Percentiles rank a stretch among this genome's conserved stretches.
Conservation (phyloP, 2,329 filamentous ascomycete genomes). For the Hymenoscyphus fraxineus region DNA sequence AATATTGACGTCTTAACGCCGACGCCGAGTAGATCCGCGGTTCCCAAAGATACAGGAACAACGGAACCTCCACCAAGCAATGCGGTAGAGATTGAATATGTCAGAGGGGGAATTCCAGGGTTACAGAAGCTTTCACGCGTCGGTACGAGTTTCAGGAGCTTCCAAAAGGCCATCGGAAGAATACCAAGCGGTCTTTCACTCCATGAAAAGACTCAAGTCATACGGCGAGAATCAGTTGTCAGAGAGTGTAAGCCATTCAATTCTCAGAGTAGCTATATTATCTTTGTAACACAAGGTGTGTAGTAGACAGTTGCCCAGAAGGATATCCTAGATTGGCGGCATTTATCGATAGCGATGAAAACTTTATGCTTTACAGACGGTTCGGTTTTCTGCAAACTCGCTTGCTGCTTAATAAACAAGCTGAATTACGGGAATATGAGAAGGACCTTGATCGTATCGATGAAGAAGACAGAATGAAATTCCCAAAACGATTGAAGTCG, state of each 20-base stretch:
- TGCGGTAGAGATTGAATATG: background rate
- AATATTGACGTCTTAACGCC: background rate
- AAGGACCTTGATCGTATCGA: slow-evolving; percentile 14
- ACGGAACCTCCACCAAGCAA: background rate
- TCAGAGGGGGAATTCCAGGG: background rate
- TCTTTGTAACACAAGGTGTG: background rate
- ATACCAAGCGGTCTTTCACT: background rate
- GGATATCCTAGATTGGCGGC: slow-evolving; percentile 39
- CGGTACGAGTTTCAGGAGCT: background rate
- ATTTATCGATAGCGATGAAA: slow-evolving; percentile 39
- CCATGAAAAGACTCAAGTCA: background rate
- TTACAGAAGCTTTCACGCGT: background rate
- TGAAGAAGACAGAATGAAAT: slow-evolving; percentile 4
- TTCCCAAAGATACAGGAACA: background rate
- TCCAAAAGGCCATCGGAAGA: background rate
- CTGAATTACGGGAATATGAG: slow-evolving; percentile 20
- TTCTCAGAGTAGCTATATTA: background rate
- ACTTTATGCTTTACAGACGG: slow-evolving; percentile 40
- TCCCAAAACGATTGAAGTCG: background rate
- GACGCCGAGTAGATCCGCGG: background rate
- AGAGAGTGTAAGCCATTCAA: background rate
- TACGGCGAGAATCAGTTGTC: background rate
- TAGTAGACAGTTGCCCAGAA: slow-evolving; percentile 20
- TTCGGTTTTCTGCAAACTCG: slow-evolving; percentile 40
- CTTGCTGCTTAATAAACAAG: slow-evolving; percentile 31